phyloP scores from a whole-genome alignment of 805 yeast species.

The Candida hispaniensis region DNA sequence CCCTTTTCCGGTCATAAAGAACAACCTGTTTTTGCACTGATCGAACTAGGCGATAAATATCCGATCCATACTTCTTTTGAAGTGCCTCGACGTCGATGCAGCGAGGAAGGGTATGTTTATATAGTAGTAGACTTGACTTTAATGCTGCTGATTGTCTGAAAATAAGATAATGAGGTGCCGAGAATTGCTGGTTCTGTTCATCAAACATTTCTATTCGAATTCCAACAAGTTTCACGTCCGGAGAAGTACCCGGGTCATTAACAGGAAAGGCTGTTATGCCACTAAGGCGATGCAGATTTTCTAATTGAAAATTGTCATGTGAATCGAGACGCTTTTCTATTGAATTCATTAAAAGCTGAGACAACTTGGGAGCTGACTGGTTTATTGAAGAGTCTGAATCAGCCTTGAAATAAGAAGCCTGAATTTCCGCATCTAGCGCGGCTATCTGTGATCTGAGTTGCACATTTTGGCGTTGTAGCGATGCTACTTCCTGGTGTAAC shows the following conservation, averaged over 20 bases:
- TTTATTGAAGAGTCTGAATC: no score
- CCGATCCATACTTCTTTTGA: conserved; percentile 1
- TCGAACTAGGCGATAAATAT: conserved; percentile 1
- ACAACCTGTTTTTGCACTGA: conserved; percentile 2
- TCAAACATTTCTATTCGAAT: conserved; percentile 4
- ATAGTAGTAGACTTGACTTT: conserved; percentile 1
- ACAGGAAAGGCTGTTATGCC: conserved; percentile 11
- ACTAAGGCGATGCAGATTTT: conserved; percentile 6
- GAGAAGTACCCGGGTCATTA: no score
- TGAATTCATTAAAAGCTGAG: no score
- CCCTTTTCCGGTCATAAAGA: conserved; percentile 1
- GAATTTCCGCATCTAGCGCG: no score
- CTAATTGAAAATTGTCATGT: conserved; percentile 6
- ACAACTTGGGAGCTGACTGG: no score
- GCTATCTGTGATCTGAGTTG: no score
- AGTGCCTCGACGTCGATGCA: conserved; percentile 1
- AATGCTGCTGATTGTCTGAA: background rate
- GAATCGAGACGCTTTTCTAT: background rate
- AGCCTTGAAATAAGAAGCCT: no score
- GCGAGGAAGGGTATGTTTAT: conserved; percentile 9
- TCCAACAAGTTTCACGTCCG: background rate
- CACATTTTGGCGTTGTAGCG: no score
- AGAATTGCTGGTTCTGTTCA: background rate
- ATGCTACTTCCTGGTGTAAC: no score
- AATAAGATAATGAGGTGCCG: conserved; percentile 8